Evolutionary conservation across 768 basidiomycete species (phyloP).

Genomic region (Mycena indigotica): DNA sequence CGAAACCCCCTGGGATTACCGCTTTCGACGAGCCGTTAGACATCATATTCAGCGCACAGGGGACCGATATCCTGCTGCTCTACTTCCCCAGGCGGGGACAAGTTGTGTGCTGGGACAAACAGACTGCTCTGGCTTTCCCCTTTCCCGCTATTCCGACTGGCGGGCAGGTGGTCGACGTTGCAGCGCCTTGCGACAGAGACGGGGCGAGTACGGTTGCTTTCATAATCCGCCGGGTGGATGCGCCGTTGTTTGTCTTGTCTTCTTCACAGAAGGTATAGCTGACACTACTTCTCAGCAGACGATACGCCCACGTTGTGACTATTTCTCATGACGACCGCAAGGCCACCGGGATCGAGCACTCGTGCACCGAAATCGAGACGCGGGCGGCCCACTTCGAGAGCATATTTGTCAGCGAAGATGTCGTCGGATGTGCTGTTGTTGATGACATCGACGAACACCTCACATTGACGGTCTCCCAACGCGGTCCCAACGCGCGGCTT

Average conservation of each 20-base stretch:
- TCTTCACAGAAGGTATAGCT: neutral
- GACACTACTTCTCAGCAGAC: neutral
- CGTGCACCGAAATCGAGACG: neutral
- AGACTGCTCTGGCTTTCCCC: neutral
- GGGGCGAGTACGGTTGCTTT: neutral
- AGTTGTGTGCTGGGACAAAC: neutral
- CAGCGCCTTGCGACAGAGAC: neutral
- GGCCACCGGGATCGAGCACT: neutral
- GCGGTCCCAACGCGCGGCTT: neutral
- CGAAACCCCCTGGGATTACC: neutral
- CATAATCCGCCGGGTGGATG: neutral
- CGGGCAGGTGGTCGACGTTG: neutral
- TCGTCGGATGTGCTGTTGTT: neutral
- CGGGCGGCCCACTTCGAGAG: neutral
- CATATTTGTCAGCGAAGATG: neutral
- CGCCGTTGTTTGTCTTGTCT: neutral
- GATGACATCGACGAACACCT: neutral
- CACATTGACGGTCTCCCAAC: neutral
- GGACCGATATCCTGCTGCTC: neutral
- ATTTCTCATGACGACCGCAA: neutral
- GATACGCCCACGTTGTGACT: neutral
- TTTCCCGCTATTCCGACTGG: neutral
- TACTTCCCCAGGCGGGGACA: neutral
- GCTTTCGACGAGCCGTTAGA: neutral
- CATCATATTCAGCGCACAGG: neutral